Evolutionary conservation across 2,329 filamentous ascomycete species (phyloP).

Genomic region (Penicillium paneum): DNA sequence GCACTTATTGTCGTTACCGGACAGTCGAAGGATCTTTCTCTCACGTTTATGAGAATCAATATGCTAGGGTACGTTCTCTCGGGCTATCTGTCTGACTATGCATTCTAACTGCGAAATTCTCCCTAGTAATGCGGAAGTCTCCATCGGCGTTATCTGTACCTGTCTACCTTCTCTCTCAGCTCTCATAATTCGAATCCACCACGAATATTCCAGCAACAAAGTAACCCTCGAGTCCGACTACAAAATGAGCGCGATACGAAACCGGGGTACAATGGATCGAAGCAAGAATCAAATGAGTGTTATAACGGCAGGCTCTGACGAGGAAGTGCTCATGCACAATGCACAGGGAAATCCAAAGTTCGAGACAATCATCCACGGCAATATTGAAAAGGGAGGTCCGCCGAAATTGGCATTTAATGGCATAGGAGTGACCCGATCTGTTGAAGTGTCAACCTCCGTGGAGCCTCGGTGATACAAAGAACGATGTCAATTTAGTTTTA

Average conservation of each 20-base stretch:
- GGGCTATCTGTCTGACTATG: slow-evolving; percentile 19
- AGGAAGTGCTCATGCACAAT: slow-evolving; percentile 28
- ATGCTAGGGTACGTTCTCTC: slow-evolving; percentile 34
- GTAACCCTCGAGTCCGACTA: slow-evolving; percentile 19
- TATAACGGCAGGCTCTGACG: slow-evolving; percentile 17
- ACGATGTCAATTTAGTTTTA: background rate
- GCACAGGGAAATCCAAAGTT: slow-evolving; percentile 27
- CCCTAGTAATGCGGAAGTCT: slow-evolving; percentile 38
- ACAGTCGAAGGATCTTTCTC: slow-evolving; percentile 24
- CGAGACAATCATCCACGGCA: slow-evolving; percentile 27
- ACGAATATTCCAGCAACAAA: slow-evolving; percentile 28
- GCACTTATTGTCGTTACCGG: slow-evolving; percentile 24
- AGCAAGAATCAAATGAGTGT: slow-evolving; percentile 18
- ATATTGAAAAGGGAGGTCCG: slow-evolving; percentile 1
- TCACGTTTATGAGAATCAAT: slow-evolving; percentile 31
- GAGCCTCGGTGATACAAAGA: background rate
- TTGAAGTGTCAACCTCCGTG: slow-evolving; percentile 27
- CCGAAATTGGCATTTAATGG: slow-evolving; percentile 6
- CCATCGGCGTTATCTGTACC: slow-evolving; percentile 42
- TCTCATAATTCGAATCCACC: slow-evolving; percentile 34
- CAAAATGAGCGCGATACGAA: slow-evolving; percentile 21
- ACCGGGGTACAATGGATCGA: slow-evolving; percentile 12
- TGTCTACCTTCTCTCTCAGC: slow-evolving; percentile 41
- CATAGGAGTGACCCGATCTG: slow-evolving; percentile 29
- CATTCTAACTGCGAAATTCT: slow-evolving; percentile 29